Conservation (phyloP, 805 yeast species). For the Limtongozyma cylindracea region DNA sequence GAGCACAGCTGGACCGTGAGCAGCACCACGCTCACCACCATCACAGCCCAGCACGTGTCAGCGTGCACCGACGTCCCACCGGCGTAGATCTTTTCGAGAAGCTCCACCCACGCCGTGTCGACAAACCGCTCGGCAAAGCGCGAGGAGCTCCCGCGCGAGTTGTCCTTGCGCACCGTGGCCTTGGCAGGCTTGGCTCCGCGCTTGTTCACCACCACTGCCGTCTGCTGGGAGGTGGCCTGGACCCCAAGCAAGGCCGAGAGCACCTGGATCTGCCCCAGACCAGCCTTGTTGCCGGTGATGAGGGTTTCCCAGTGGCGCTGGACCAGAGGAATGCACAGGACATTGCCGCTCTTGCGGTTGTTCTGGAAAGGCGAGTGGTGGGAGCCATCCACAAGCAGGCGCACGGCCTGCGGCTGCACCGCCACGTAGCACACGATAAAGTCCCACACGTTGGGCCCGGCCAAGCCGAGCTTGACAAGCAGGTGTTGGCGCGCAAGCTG, state of each 20-base stretch:
- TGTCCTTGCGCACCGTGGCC: constrained; percentile 4
- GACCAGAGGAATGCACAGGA: constrained; percentile 15
- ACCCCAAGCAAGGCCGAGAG: too few relatives aligned
- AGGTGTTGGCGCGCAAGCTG: constrained; percentile 24
- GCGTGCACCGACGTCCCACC: constrained; percentile 29
- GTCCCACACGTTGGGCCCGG: constrained; percentile 40
- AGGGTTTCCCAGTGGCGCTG: constrained; percentile 25
- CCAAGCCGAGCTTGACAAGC: constrained; percentile 25
- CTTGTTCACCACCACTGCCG: too few relatives aligned
- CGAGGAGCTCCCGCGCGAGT: too few relatives aligned
- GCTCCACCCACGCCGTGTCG: constrained; percentile 26
- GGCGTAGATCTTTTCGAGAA: constrained; percentile 28
- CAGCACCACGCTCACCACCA: constrained; percentile 24
- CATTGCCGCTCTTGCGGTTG: constrained; percentile 20
- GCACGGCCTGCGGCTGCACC: constrained; percentile 15
- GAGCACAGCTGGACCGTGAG: constrained; percentile 15
- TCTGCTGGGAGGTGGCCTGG: too few relatives aligned
- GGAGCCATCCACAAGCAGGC: constrained; percentile 29
- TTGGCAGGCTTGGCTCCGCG: too few relatives aligned
- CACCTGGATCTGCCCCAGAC: too few relatives aligned
- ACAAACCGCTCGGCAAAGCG: constrained; percentile 34
- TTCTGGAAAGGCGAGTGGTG: constrained; percentile 19
- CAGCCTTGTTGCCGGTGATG: constrained; percentile 21
- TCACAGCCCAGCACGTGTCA: constrained; percentile 16
- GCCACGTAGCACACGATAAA: constrained; percentile 26